Evolutionary conservation across 306 rosid genomes (phyloP).

Genomic region (Vachellia collinsii): DNA sequence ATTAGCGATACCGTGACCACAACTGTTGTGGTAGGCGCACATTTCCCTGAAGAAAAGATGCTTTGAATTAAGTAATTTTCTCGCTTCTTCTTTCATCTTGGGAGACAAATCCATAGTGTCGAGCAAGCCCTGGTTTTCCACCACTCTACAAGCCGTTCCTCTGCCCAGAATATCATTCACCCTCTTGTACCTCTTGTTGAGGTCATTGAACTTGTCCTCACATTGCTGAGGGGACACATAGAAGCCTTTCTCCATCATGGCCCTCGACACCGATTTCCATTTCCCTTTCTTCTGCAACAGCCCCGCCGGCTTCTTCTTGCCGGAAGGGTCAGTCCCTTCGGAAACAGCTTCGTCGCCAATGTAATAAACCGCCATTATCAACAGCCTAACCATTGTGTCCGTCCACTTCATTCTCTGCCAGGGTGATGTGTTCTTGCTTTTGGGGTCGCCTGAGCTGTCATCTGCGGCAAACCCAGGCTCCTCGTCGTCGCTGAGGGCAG

Average conservation of each 20-base stretch:
- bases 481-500: constrained; percentile 70
- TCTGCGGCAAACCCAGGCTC: constrained; percentile 56
- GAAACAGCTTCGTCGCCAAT: constrained; percentile 82
- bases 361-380: constrained; percentile 88
- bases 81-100: constrained; percentile 78
- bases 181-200: constrained; percentile 92
- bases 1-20: constrained; percentile 54
- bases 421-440: constrained; percentile 61
- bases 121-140: constrained; percentile 78
- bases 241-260: constrained; percentile 91
- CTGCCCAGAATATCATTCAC: constrained; percentile 95
- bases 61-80: constrained; percentile 79
- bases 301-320: constrained; percentile 64
- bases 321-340: constrained; percentile 55
- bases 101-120: constrained; percentile 81
- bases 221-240: constrained; percentile 97
- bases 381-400: constrained; percentile 76
- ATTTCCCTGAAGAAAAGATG: constrained; percentile 93
- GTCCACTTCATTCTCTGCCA: constrained; percentile 99
- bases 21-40: constrained; percentile 96
- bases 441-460: constrained; percentile 56
- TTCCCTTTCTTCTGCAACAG: constrained; percentile 93
- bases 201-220: constrained; percentile 90
- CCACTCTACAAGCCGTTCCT: constrained; percentile 88
- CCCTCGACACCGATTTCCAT: constrained; percentile 93